Conservation (phyloP, 306 rosid species). For the Dryas octopetala region DNA sequence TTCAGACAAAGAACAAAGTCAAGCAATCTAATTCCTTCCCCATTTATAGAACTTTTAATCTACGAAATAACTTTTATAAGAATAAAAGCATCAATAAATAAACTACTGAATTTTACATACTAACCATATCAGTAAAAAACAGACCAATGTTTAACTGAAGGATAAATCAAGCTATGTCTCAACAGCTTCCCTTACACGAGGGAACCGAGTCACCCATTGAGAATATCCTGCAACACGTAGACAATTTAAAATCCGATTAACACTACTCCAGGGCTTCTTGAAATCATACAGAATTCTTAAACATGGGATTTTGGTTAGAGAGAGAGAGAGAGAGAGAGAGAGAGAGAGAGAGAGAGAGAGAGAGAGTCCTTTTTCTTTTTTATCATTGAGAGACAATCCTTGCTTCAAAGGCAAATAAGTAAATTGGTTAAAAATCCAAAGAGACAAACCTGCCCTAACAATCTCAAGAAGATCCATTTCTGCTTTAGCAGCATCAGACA, state of each 20-base stretch:
- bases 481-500: slow-evolving; percentile 31
- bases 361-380: background rate
- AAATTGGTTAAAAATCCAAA: background rate
- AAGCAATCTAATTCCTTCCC: background rate
- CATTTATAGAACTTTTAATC: background rate
- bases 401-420: background rate
- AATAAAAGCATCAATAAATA: background rate
- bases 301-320: background rate
- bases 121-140: background rate
- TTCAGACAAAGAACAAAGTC: background rate
- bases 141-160: background rate
- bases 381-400: background rate
- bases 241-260: slow-evolving; percentile 8
- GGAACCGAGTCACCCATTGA: slow-evolving; percentile 67
- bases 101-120: background rate
- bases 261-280: background rate
- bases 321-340: slow-evolving; percentile 1
- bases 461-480: slow-evolving; percentile 80
- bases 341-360: background rate
- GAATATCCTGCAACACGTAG: slow-evolving; percentile 55
- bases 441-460: slow-evolving; percentile 49
- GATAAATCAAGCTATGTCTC: slow-evolving; percentile 16
- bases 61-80: background rate
- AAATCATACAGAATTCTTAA: background rate
- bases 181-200: slow-evolving; percentile 53